phyloP scores from a whole-genome alignment of 768 basidiomycete genomes.

The Boletales sp. region DNA sequence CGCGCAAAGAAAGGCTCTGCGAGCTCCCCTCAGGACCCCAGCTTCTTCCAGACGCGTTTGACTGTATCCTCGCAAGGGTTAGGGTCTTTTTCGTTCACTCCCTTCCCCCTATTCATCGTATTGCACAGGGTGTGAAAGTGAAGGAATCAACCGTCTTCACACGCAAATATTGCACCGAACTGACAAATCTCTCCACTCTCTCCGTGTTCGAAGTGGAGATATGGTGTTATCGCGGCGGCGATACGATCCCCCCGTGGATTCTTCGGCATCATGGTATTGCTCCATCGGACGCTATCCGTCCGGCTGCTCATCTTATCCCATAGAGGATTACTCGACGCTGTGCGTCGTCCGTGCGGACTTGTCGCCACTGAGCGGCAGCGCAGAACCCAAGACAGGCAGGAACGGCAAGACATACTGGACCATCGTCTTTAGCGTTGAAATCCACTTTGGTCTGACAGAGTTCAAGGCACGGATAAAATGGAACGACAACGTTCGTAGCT shows the following conservation, averaged over 20 bases:
- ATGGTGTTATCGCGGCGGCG: slow-evolving; percentile 81
- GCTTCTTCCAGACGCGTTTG: slow-evolving; percentile 78
- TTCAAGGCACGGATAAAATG: slow-evolving; percentile 82
- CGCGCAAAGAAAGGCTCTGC: slow-evolving; percentile 61
- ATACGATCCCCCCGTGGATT: slow-evolving; percentile 71
- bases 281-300: background rate
- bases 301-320: slow-evolving; percentile 1
- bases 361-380: slow-evolving; percentile 68
- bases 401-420: slow-evolving; percentile 77
- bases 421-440: slow-evolving; percentile 80
- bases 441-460: slow-evolving; percentile 80
- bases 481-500: slow-evolving; percentile 63
- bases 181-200: slow-evolving; percentile 70
- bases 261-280: slow-evolving; percentile 44
- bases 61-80: slow-evolving; percentile 72
- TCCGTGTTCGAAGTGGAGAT: slow-evolving; percentile 83
- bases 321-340: slow-evolving; percentile 71
- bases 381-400: slow-evolving; percentile 60
- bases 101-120: slow-evolving; percentile 6
- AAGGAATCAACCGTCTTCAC: slow-evolving; percentile 81
- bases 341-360: slow-evolving; percentile 78
- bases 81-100: slow-evolving; percentile 18
- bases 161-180: slow-evolving; percentile 78
- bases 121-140: slow-evolving; percentile 59
- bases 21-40: slow-evolving; percentile 76